Conservation (phyloP, 192 early-diverging fungal genomes). For the Coemansia sp. region DNA sequence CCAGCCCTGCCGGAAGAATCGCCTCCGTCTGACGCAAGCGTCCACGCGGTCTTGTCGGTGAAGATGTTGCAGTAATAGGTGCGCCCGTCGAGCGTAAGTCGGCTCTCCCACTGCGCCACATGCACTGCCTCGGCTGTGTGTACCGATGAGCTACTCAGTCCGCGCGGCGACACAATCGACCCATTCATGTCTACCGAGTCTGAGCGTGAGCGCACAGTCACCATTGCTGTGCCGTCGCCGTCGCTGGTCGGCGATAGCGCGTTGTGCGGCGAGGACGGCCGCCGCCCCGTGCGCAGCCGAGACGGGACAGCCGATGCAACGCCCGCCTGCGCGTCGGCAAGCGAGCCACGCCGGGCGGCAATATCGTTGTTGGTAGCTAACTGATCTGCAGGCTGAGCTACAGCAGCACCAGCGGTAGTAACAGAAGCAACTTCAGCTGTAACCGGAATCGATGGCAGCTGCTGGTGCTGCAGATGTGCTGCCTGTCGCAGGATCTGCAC, state of each 20-base stretch:
- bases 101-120: conserved; percentile 66
- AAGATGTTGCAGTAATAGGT: conserved; percentile 72
- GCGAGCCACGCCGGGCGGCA: conserved; percentile 52
- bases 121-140: conserved; percentile 18
- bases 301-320: conserved; percentile 64
- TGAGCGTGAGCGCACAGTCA: conserved; percentile 21
- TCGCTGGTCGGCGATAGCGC: not conserved
- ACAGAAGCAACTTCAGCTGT: not conserved
- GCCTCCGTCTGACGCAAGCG: conserved; percentile 44
- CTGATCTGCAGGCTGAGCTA: conserved; percentile 20
- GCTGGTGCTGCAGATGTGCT: conserved; percentile 25
- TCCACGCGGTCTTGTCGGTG: conserved; percentile 69
- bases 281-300: conserved; percentile 49
- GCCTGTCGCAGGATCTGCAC: conserved; percentile 52
- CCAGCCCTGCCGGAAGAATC: conserved; percentile 34
- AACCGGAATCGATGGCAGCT: conserved; percentile 4
- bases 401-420: conserved; percentile 18
- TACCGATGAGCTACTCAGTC: not conserved
- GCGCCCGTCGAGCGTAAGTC: conserved; percentile 61
- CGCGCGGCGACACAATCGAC: conserved; percentile 23
- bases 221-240: conserved; percentile 11
- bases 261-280: conserved; percentile 43
- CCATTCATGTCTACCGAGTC: conserved; percentile 25
- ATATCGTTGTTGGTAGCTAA: conserved; percentile 17
- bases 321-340: conserved; percentile 57